Evolutionary conservation across 2,329 filamentous ascomycete genomes (phyloP), one percentile per base, ranked within the genome.

Genomic region (Nemania abortiva): DNA sequence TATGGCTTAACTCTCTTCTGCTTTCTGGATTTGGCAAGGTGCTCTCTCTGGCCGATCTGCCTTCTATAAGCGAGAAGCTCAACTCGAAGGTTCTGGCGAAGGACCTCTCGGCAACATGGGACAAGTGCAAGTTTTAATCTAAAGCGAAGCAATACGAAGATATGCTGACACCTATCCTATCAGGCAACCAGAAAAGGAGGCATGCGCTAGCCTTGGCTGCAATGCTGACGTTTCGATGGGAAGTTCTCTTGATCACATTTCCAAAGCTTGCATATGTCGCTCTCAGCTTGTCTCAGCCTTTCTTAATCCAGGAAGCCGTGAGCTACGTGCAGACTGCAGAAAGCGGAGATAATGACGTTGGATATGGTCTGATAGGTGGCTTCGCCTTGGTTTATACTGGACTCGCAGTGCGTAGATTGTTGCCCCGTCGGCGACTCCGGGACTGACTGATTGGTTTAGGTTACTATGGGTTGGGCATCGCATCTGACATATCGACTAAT

Each of bases 301-400:
- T 67, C 29, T 52, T 70, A 29, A 65, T 68, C 24, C 50, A 61
- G 9, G 61, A 65, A 31, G 61, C 65, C 22, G 60, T 65, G 13
- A 55, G 34, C 22, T 65, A 58, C 11, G 60, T 65, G 20, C 59
- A 68, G 27, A 70, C 27, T 20, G 31, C 45, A 5, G 42, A 42
- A 22, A 15, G 20, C 7, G 37, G 18, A 24, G 47, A 62, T 9
- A 63, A 47, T n/a, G 45, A 47, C 13, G 10, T 62, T 34, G 61
- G 65, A 10, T 64, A 70, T 11, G 68, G 52, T 1, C 31, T 70
- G n/a, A 62, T 70, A 39, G 61, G 65, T 4, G 65, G 47, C 1
- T 70, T 67, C 22, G 65, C 68, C 10, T 47, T 68, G 18, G 67
- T 70, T 27, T 70, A 70, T 52, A 64, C 47, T 18, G 59, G 63